Evolutionary conservation across 1,284 basidiomycete genomes (phyloP).

Genomic region (Heterobasidion annosum): DNA sequence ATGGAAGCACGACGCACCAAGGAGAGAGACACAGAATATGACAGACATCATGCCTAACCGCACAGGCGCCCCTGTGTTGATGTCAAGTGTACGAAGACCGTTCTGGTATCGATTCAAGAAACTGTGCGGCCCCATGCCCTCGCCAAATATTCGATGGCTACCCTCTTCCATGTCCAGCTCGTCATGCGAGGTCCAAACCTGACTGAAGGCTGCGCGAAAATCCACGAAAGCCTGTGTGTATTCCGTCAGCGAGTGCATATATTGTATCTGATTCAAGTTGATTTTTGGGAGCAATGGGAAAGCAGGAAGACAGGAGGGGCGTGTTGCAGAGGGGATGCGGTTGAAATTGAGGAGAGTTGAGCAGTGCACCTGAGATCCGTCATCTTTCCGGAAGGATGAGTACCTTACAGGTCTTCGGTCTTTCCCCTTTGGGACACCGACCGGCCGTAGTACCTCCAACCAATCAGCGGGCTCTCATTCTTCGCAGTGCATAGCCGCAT

Average conservation of each 20-base stretch:
- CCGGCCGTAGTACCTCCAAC: no score
- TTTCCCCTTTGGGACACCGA: no score
- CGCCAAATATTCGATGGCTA: neutral
- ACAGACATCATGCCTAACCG: conserved; percentile 10
- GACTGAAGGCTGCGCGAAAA: neutral
- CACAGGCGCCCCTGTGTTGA: neutral
- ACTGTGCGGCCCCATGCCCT: neutral
- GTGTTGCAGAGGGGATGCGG: neutral
- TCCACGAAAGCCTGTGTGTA: neutral
- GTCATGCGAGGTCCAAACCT: neutral
- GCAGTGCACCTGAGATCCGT: neutral
- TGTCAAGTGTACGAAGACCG: neutral
- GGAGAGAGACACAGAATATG: conserved; percentile 27
- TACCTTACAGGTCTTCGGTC: neutral
- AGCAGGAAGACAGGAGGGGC: neutral
- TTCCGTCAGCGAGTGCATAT: neutral
- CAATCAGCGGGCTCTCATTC: no score
- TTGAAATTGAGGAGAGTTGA: neutral
- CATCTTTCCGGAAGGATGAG: neutral
- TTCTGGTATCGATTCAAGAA: neutral
- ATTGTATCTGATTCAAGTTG: neutral
- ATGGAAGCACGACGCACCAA: conserved; percentile 17
- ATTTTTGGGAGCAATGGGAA: neutral
- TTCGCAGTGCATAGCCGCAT: no score
- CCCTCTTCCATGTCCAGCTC: neutral